Percentiles rank a stretch among this genome's conserved stretches.
These are phyloP conservation scores for Trichoderma lentiforme DNA, from an alignment of 2,329 filamentous ascomycete species.

Conservation along the genomic window DNA sequence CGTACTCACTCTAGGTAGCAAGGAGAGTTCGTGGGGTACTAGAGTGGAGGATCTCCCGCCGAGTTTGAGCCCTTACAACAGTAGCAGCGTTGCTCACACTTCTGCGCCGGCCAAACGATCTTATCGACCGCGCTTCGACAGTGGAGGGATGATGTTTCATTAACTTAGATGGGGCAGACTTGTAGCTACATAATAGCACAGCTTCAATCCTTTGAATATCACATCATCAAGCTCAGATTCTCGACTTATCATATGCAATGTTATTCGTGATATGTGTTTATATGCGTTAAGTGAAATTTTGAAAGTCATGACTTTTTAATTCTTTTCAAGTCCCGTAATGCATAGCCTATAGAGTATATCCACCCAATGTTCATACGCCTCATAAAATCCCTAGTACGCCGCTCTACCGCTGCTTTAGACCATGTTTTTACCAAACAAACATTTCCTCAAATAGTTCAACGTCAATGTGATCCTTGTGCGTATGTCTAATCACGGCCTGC, in stretches of 20 bases:
- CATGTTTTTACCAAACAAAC: slow-evolving; percentile 16
- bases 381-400: background rate
- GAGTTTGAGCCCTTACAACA: slow-evolving; percentile 43
- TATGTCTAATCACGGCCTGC: slow-evolving; percentile 25
- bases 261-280: background rate
- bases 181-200: background rate
- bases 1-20: slow-evolving; percentile 57
- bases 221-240: background rate
- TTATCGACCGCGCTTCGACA: background rate
- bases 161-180: background rate
- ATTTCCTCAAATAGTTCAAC: slow-evolving; percentile 21
- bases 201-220: background rate
- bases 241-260: background rate
- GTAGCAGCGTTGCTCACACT: background rate
- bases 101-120: background rate
- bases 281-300: background rate
- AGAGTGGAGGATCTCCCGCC: slow-evolving; percentile 58
- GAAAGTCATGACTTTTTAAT: background rate
- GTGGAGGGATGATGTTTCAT: background rate
- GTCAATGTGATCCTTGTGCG: slow-evolving; percentile 3
- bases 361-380: background rate
- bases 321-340: background rate
- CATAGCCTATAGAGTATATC: background rate
- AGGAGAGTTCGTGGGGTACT: slow-evolving; percentile 65
- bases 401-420: background rate